Conservation (phyloP, 768 basidiomycete genomes). For the Gautieria morchelliformis region DNA sequence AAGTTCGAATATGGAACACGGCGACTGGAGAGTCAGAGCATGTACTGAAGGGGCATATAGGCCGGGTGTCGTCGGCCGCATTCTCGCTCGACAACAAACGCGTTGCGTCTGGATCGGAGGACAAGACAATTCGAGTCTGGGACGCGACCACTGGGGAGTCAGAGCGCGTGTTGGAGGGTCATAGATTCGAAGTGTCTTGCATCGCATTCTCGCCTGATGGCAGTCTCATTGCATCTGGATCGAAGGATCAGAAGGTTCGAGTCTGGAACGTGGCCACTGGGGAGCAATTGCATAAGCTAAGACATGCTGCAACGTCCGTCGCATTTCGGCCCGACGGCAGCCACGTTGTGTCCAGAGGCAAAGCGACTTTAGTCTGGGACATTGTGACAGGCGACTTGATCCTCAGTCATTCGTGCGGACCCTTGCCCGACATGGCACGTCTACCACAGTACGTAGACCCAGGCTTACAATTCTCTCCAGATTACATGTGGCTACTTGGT, state of each 20-base stretch:
- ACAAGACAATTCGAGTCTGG: conserved; percentile 19
- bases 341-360: background rate
- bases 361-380: conserved; percentile 18
- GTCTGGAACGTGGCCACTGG: too few relatives aligned
- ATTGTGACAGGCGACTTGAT: too few relatives aligned
- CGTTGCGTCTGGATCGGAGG: background rate
- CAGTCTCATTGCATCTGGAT: too few relatives aligned
- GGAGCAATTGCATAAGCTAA: background rate
- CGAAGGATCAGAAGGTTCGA: background rate
- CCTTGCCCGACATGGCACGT: too few relatives aligned
- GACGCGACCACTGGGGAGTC: conserved; percentile 1
- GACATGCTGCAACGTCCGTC: background rate
- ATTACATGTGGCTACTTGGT: too few relatives aligned
- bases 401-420: too few relatives aligned
- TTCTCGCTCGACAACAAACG: background rate
- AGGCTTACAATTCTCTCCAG: too few relatives aligned
- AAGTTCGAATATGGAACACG: too few relatives aligned
- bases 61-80: background rate
- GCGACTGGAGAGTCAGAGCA: too few relatives aligned
- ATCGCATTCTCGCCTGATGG: background rate
- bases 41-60: background rate
- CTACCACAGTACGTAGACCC: too few relatives aligned
- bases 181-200: background rate
- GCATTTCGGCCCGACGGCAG: background rate
- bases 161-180: conserved; percentile 8